phyloP scores from a whole-genome alignment of 768 basidiomycete species.

The Lactarius sanguifluus region DNA sequence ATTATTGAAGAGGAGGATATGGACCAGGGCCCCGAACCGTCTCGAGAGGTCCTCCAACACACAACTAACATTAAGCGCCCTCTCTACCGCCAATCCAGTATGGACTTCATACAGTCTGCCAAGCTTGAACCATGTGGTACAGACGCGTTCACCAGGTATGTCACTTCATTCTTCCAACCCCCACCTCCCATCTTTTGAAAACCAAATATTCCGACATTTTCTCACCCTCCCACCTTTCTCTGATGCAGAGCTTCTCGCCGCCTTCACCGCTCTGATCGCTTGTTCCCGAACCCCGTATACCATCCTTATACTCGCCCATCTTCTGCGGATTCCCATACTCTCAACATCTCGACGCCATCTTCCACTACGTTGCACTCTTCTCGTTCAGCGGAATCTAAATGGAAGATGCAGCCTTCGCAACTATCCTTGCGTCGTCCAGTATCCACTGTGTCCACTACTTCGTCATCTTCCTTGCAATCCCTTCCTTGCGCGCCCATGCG shows the following conservation, averaged over 20 bases:
- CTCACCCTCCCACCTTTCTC: neutral
- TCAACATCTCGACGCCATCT: constrained; percentile 35
- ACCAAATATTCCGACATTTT: neutral
- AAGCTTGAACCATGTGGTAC: constrained; percentile 50
- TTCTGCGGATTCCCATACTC: constrained; percentile 50
- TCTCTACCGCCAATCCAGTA: constrained; percentile 78
- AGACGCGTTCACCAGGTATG: constrained; percentile 62
- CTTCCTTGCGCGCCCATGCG: constrained; percentile 18
- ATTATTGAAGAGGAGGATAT: constrained; percentile 50
- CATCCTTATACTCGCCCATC: constrained; percentile 50
- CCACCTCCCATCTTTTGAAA: neutral
- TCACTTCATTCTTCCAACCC: constrained; percentile 24
- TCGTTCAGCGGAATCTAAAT: constrained; percentile 16
- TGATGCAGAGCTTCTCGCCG: constrained; percentile 25
- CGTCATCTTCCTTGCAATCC: constrained; percentile 25
- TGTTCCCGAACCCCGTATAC: constrained; percentile 62
- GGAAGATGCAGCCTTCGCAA: constrained; percentile 22
- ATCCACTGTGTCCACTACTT: constrained; percentile 26
- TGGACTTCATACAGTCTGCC: constrained; percentile 73
- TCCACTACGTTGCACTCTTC: constrained; percentile 29
- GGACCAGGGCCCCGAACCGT: constrained; percentile 31
- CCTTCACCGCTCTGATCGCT: constrained; percentile 39
- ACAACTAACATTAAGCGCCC: constrained; percentile 56
- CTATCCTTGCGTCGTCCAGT: constrained; percentile 20
- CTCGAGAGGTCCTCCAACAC: constrained; percentile 44